These are phyloP conservation scores for Fomitopsis betulina DNA, from an alignment of 1,284 basidiomycete genomes.

Conservation along the genomic window DNA sequence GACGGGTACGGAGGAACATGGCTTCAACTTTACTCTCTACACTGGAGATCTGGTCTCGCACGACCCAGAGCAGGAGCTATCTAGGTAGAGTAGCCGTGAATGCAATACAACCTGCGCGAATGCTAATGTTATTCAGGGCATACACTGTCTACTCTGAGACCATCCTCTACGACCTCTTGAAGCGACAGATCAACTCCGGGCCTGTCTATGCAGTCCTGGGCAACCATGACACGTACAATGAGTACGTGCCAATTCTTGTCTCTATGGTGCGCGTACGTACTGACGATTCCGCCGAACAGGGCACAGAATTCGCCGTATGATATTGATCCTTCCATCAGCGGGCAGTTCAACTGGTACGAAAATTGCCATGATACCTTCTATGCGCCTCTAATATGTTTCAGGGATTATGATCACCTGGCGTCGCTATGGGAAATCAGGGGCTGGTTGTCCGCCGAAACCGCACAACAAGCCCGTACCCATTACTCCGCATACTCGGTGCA, in stretches of 20 bases:
- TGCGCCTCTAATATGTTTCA: slow-evolving; percentile 18
- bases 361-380: too few species aligned
- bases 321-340: slow-evolving; percentile 46
- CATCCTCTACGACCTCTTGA: slow-evolving; percentile 62
- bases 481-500: slow-evolving; percentile 75
- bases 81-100: slow-evolving; percentile 36
- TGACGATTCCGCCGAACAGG: slow-evolving; percentile 24
- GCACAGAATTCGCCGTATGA: slow-evolving; percentile 62
- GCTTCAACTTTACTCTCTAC: slow-evolving; percentile 66
- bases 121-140: slow-evolving; percentile 15
- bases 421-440: slow-evolving; percentile 64
- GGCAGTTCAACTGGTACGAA: slow-evolving; percentile 62
- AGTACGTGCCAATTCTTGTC: slow-evolving; percentile 33
- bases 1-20: slow-evolving; percentile 52
- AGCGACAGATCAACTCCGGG: slow-evolving; percentile 52
- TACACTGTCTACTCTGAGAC: slow-evolving; percentile 54
- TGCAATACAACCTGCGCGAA: not conserved
- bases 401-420: slow-evolving; percentile 75
- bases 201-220: slow-evolving; percentile 71
- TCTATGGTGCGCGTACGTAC: not conserved
- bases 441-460: slow-evolving; percentile 63
- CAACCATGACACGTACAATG: slow-evolving; percentile 73
- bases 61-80: slow-evolving; percentile 61
- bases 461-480: slow-evolving; percentile 58
- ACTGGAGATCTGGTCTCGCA: slow-evolving; percentile 79